A percentile compares a stretch with the other conserved stretches of the same genome.
Conservation (phyloP, 257 asterid species). For the Solanum dulcamara region DNA sequence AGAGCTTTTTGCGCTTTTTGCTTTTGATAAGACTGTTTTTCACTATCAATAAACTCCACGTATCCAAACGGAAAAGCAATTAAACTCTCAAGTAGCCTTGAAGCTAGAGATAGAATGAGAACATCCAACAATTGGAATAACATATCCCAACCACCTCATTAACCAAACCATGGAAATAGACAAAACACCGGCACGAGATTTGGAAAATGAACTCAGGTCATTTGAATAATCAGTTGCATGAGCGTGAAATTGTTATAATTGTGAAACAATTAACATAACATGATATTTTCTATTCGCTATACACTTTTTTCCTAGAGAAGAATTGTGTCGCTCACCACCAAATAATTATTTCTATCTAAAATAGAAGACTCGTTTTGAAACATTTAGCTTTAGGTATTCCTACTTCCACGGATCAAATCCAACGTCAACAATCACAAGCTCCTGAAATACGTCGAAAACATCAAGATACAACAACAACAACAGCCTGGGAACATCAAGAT, state of each 20-base stretch:
- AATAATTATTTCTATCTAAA: not conserved
- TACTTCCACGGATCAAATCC: not conserved
- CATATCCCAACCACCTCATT: not conserved
- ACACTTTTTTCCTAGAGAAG: not conserved
- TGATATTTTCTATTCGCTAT: not conserved
- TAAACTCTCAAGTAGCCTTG: not conserved
- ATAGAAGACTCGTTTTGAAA: not conserved
- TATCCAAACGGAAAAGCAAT: not conserved
- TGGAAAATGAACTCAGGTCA: not conserved
- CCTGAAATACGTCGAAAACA: not conserved
- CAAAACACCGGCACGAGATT: not conserved
- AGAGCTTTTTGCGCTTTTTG: not conserved
- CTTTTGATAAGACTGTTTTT: not conserved
- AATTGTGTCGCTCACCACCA: not conserved
- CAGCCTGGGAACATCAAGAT: not conserved
- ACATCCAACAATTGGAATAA: not conserved
- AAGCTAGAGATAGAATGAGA: not conserved
- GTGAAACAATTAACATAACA: not conserved
- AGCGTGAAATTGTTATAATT: not conserved
- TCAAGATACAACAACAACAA: not conserved
- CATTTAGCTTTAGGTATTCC: not conserved
- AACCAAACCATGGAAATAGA: not conserved
- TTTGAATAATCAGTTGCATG: not conserved
- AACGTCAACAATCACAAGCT: not conserved
- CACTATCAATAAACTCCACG: not conserved